phyloP scores from a whole-genome alignment of 352 stramenopile genomes.

The Globisporangium paddicum region DNA sequence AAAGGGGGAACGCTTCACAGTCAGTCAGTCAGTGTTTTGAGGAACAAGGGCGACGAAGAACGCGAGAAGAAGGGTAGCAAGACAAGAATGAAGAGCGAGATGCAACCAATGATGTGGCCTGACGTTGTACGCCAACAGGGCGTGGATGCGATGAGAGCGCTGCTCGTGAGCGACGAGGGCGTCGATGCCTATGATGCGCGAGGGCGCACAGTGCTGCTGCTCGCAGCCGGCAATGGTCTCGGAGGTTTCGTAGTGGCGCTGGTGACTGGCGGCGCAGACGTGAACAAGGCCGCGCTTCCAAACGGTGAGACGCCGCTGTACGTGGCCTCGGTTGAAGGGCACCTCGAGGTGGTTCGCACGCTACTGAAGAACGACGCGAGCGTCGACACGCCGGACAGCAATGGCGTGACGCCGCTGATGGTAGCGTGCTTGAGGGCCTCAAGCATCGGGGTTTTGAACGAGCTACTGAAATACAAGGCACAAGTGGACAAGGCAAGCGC shows the following conservation, averaged over 20 bases:
- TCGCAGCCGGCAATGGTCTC: not conserved
- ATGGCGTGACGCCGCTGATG: not conserved
- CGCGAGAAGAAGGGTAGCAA: not conserved
- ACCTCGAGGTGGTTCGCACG: not conserved
- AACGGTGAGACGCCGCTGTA: not conserved
- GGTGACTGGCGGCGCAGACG: not conserved
- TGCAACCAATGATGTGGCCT: not conserved
- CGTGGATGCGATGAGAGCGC: not conserved
- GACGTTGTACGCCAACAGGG: not conserved
- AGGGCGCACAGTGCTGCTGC: not conserved
- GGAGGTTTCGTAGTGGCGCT: not conserved
- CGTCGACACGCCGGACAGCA: not conserved
- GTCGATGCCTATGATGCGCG: not conserved
- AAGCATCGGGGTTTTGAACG: not conserved
- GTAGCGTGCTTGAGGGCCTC: not conserved
- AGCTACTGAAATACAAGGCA: not conserved
- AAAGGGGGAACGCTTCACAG: too few relatives aligned
- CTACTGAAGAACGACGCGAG: not conserved
- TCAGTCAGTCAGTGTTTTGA: not conserved
- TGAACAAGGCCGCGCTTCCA: not conserved
- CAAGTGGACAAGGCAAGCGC: not conserved
- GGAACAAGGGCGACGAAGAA: not conserved
- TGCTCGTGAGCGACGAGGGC: constrained; percentile 34
- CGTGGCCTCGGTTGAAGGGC: not conserved
- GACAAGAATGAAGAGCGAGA: not conserved